These are phyloP conservation scores for Physocladia obscura DNA, from an alignment of 192 early-diverging fungal species.

Conservation along the genomic window DNA sequence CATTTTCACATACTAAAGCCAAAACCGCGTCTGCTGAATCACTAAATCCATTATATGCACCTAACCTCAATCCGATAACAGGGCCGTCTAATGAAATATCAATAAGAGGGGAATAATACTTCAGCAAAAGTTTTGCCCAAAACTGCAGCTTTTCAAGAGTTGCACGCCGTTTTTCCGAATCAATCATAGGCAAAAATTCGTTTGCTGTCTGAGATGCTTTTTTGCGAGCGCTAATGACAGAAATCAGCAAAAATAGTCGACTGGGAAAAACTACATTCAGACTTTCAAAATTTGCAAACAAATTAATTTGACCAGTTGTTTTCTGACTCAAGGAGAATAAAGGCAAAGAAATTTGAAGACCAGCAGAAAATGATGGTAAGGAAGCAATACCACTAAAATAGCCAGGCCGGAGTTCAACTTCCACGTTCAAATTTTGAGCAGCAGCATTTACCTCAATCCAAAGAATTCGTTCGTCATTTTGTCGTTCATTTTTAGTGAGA, in stretches of 20 bases:
- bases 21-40: slow-evolving; percentile 8
- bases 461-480: not conserved
- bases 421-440: not conserved
- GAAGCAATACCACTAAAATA: not conserved
- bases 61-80: slow-evolving; percentile 7
- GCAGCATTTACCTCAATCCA: not conserved
- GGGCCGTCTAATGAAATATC: not conserved
- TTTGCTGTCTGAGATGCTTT: not conserved
- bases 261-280: not conserved
- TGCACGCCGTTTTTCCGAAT: not conserved
- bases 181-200: not conserved
- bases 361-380: not conserved
- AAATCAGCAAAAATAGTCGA: slow-evolving; percentile 3
- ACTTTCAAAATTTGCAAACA: not conserved
- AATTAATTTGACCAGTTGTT: not conserved
- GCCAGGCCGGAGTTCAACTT: not conserved
- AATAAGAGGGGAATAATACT: not conserved
- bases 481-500: not conserved
- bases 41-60: slow-evolving; percentile 7
- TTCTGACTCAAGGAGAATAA: not conserved
- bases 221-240: not conserved
- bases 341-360: slow-evolving; percentile 2
- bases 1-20: not conserved
- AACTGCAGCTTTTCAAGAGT: not conserved
- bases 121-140: slow-evolving; percentile 6